Base-by-base conservation (phyloP, 768 basidiomycete genomes). In the Leccinellum rugosiceps region DNA sequence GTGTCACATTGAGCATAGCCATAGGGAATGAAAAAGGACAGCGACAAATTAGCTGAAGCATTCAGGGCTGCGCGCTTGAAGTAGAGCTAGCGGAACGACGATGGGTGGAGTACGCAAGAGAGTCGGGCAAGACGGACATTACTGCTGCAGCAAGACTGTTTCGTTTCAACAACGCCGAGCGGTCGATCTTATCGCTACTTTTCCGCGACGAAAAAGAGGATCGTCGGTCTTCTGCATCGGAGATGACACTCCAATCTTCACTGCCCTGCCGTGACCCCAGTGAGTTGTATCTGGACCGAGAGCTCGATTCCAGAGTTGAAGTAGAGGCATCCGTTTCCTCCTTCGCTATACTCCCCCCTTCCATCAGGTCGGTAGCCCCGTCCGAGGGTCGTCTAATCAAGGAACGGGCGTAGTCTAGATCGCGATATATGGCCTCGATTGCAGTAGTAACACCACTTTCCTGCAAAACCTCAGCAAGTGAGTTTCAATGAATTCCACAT, bases 381-480 rank as follows among this genome's bases (percentile, higher is more conserved):
- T 63, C 62, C 1, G 68, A 57, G 15, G 68, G 68, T 31, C 80
- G 83, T 69, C 93, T 95, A 62, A 98, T 85, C 50, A 97, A 74
- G 8, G 89, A 88, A 34, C 90, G 84, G 34, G 96, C 93, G 70
- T 98, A 98, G 59, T 98, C 96, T 55, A 98, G 75, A 68, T 99
- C 95, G 47, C 97, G 86, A 69, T 98, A 99, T 61, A 99, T 94
- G 26, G 89, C 86, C 72, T 98, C 95, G 57, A 98, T 88, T 15
- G 97, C 97, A 31, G 83, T 93, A 1, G 84, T 81, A 2, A 98
- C 94, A n/a, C 96, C 96, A 60, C 94, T 87, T 77, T 99, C 96
- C 93, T 95, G 66, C 19, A 56, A 52, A 44, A n/a, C 19, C 9
- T 57, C 50, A 61, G 59, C 30, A 49, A 47, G 25, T 7, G 2